A percentile compares a stretch with the other conserved stretches of the same genome.
Conservation (phyloP, 2,329 filamentous ascomycete genomes). For the Aureobasidium subglaciale region DNA sequence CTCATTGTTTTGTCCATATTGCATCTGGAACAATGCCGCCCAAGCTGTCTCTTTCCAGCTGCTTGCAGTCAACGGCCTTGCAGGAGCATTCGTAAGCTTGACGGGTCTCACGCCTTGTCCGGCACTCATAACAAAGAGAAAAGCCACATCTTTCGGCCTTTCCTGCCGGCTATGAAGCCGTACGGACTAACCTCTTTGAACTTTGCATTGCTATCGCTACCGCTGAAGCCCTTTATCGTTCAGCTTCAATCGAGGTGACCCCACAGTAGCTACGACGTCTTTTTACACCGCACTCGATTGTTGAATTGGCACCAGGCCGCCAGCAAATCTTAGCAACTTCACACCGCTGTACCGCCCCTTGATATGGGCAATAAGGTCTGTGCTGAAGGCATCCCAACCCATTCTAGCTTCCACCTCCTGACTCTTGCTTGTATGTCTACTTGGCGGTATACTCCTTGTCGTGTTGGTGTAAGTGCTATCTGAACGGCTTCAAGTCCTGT, state of each 20-base stretch:
- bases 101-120: not conserved
- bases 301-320: not conserved
- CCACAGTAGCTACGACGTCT: not conserved
- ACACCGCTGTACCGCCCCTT: slow-evolving; percentile 5
- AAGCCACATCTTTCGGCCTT: not conserved
- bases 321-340: slow-evolving; percentile 4
- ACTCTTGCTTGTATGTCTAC: not conserved
- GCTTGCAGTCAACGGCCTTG: slow-evolving; percentile 1
- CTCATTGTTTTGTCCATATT: slow-evolving; percentile 9
- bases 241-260: not conserved
- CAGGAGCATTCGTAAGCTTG: not conserved
- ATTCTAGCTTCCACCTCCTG: not conserved
- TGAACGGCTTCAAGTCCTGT: not conserved
- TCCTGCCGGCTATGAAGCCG: not conserved
- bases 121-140: slow-evolving; percentile 5
- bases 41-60: not conserved
- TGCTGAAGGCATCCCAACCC: not conserved
- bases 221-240: too few relatives aligned
- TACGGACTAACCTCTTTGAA: not conserved
- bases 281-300: not conserved
- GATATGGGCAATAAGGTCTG: not conserved
- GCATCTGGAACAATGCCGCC: slow-evolving; percentile 8
- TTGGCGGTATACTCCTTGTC: not conserved
- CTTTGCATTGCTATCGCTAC: not conserved
- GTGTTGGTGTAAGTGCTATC: not conserved